Evolutionary conservation across 2,329 filamentous ascomycete genomes (phyloP).

Genomic region (Fusarium sp.): DNA sequence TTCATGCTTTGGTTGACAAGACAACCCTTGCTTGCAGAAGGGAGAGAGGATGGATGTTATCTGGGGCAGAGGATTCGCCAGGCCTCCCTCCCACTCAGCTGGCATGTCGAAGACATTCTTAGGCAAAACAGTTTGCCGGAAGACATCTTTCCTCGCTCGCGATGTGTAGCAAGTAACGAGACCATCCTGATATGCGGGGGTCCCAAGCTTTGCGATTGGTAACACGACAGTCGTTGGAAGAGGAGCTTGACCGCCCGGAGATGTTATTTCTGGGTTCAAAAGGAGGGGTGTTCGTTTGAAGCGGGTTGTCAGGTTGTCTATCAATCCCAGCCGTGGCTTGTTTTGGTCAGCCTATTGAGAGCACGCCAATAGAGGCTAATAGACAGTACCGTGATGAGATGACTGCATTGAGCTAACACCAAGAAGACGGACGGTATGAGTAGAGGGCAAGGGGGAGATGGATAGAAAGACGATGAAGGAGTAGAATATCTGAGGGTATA

Average conservation of each 20-base stretch:
- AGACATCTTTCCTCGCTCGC: slow-evolving; percentile 5
- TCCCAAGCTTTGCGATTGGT: slow-evolving; percentile 1
- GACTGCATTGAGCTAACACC: slow-evolving; percentile 12
- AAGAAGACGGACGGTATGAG: slow-evolving; percentile 2
- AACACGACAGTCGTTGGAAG: slow-evolving; percentile 3
- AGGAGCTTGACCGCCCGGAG: slow-evolving; percentile 15
- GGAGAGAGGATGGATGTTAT: background rate
- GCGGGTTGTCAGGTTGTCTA: slow-evolving; percentile 1
- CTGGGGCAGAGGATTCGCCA: background rate
- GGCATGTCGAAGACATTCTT: slow-evolving; percentile 6
- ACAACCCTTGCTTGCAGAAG: background rate
- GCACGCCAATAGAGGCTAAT: background rate
- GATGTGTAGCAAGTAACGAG: slow-evolving; percentile 13
- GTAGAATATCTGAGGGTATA: too few species aligned
- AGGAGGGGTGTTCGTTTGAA: slow-evolving; percentile 19
- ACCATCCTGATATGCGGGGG: slow-evolving; percentile 10
- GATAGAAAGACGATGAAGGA: background rate
- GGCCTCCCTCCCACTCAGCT: background rate
- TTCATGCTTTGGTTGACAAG: slow-evolving; percentile 1
- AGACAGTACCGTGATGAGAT: slow-evolving; percentile 10
- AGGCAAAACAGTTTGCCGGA: slow-evolving; percentile 12
- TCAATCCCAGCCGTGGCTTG: slow-evolving; percentile 8
- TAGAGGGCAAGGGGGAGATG: background rate
- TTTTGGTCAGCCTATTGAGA: slow-evolving; percentile 9
- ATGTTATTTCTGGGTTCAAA: slow-evolving; percentile 6